Evolutionary conservation across 31 red algal species (phyloP).

Genomic region (Endocladia muricata): DNA sequence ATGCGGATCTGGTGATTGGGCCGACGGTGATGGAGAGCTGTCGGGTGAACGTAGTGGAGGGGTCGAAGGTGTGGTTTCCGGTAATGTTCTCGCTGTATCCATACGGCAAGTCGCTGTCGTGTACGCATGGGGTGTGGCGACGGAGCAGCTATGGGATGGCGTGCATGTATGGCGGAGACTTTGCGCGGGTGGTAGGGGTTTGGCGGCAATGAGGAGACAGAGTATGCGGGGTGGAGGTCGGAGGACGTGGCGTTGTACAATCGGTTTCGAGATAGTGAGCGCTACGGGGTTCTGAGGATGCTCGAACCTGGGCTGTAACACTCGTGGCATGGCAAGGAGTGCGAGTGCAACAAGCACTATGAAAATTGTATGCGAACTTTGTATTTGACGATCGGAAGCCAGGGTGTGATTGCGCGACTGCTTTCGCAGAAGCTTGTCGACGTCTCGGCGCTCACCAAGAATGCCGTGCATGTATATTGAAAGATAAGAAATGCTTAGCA

Average conservation of each 20-base stretch:
- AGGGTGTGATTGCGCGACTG: conserved; percentile 48
- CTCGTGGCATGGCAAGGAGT: conserved; percentile 65
- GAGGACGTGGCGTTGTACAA: conserved; percentile 83
- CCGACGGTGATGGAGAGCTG: conserved; percentile 58
- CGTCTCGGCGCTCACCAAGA: conserved; percentile 42
- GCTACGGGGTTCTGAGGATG: conserved; percentile 33
- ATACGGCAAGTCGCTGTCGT: conserved; percentile 41
- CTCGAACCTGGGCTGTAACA: conserved; percentile 57
- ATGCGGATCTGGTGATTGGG: conserved; percentile 48
- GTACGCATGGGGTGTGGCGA: conserved; percentile 64
- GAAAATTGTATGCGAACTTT: conserved; percentile 65
- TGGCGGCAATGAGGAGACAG: conserved; percentile 53
- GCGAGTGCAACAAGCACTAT: conserved; percentile 39
- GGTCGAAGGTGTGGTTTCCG: conserved; percentile 69
- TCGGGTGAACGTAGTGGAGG: conserved; percentile 40
- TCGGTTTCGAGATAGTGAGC: conserved; percentile 35
- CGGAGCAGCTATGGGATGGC: conserved; percentile 63
- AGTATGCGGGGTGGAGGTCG: conserved; percentile 63
- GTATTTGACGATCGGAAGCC: conserved; percentile 67
- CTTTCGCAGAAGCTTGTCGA: conserved; percentile 50
- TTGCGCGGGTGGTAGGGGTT: conserved; percentile 62
- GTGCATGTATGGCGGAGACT: conserved; percentile 64
- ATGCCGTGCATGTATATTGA: conserved; percentile 40
- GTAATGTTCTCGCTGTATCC: conserved; percentile 73
- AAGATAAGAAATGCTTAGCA: too few species aligned